Evolutionary conservation across 2,329 filamentous ascomycete genomes (phyloP).

Genomic region (Monosporascus sp.): DNA sequence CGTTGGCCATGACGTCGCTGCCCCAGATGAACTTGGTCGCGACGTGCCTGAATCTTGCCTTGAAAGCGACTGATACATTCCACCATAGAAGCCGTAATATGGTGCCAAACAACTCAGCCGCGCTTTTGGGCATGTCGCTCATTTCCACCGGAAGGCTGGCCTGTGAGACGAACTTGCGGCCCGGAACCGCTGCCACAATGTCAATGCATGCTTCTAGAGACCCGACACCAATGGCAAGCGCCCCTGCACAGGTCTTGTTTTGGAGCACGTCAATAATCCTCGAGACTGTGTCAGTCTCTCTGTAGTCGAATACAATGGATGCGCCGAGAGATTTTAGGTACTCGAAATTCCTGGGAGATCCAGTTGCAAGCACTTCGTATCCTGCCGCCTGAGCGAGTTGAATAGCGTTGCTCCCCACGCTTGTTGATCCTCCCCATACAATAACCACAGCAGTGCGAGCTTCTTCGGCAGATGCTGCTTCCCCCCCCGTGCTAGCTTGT

Average conservation of each 20-base stretch:
- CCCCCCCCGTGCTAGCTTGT: too few species aligned
- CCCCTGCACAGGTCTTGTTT: slow-evolving; percentile 10
- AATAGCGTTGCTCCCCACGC: slow-evolving; percentile 24
- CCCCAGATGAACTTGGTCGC: slow-evolving; percentile 11
- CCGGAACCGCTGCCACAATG: slow-evolving; percentile 3
- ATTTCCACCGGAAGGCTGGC: not conserved
- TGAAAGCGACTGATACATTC: slow-evolving; percentile 1
- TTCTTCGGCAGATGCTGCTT: not conserved
- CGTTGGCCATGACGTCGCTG: slow-evolving; percentile 5
- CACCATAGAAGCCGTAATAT: slow-evolving; percentile 1
- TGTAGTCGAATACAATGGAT: slow-evolving; percentile 34
- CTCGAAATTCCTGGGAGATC: slow-evolving; percentile 32
- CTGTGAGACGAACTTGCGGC: slow-evolving; percentile 10
- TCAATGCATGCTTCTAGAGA: slow-evolving; percentile 11
- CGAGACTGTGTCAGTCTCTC: slow-evolving; percentile 16
- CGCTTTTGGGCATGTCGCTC: not conserved
- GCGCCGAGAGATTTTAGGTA: slow-evolving; percentile 34
- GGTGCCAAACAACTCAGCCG: not conserved
- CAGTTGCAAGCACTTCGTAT: slow-evolving; percentile 35
- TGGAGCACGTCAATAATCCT: slow-evolving; percentile 18
- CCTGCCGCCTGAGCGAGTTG: slow-evolving; percentile 37
- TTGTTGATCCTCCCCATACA: slow-evolving; percentile 2
- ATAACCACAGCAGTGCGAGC: not conserved
- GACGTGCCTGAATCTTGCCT: slow-evolving; percentile 2
- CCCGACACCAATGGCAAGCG: slow-evolving; percentile 10